Evolutionary conservation across 352 stramenopile genomes (phyloP), one percentile per base, ranked within the genome.

Genomic region (Blastocystis sp.): DNA sequence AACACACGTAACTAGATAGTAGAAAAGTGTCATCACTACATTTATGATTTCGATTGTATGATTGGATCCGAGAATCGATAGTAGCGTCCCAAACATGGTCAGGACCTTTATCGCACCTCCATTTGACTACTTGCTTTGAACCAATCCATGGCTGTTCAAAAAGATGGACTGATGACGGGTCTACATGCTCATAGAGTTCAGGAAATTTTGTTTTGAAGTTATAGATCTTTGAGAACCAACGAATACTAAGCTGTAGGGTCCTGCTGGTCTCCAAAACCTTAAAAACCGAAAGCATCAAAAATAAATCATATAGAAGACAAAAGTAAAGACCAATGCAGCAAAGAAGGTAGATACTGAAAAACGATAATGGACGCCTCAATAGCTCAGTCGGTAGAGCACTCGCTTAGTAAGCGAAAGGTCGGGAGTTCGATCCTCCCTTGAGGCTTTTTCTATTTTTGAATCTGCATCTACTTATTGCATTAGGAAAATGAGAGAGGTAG

Each of bases 401-500:
- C 66, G 66, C 66, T 77, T 77, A 77, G 66, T 77, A 77, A 77
- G 66, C 66, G 66, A 77, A 77, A 77, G 66, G 66, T 77, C 66
- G 39, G 66, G 66, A 77, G 66, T 77, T 77, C 66, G 66, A 77
- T 77, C 66, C 66, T 77, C 66, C 66, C 39, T 77, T 77, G 66
- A 77, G 66, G 66, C 66, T 77, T 77, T 77, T 77, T 56, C 9
- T 53, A 13, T 56, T 53, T 5, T 77, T 56, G 50, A 11, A 77
- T n/a, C 66, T 23, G 3, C 4, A 20, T 77, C 45, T 20, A 75
- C 20, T 75, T 47, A 75, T 41, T 75, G 20, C 45, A n/a, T 20
- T 75, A 47, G 45, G 45, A 53, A 53, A 11, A 39, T 34, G 29
- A 34, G 29, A 34, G 29, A 1, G 29, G 1, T 34, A 0, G 29